Evolutionary conservation across 495 filamentous ascomycete genomes (phyloP).

Genomic region (Penicillium arizonense): DNA sequence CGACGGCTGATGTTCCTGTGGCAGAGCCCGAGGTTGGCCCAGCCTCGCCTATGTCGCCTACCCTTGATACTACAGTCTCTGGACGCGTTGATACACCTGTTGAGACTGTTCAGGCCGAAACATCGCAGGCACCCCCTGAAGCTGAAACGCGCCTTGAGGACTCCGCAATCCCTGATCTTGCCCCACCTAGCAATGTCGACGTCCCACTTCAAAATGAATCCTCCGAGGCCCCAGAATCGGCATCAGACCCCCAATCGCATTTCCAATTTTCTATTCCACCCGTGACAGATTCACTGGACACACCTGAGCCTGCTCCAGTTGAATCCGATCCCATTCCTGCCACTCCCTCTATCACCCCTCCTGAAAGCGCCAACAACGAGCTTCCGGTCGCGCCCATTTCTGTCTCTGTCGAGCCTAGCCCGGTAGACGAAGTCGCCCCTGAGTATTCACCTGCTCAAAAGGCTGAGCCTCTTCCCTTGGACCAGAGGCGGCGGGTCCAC

Average conservation of each 20-base stretch:
- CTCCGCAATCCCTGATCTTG: slow-evolving; percentile 25
- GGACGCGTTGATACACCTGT: slow-evolving; percentile 6
- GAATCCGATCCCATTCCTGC: slow-evolving; percentile 17
- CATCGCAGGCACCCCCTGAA: slow-evolving; percentile 20
- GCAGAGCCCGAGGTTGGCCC: slow-evolving; percentile 17
- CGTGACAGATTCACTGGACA: slow-evolving; percentile 11
- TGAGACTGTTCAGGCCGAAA: slow-evolving; percentile 17
- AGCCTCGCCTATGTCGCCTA: slow-evolving; percentile 18
- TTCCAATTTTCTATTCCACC: slow-evolving; percentile 10
- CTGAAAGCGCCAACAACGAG: slow-evolving; percentile 16
- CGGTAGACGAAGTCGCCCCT: slow-evolving; percentile 16
- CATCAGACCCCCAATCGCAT: slow-evolving; percentile 13
- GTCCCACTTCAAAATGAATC: slow-evolving; percentile 34
- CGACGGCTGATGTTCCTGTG: slow-evolving; percentile 17
- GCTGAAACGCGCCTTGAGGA: slow-evolving; percentile 28
- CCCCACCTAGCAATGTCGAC: slow-evolving; percentile 32
- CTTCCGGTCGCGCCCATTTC: slow-evolving; percentile 15
- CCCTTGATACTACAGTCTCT: slow-evolving; percentile 11
- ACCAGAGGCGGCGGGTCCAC: slow-evolving; percentile 46
- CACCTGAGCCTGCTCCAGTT: slow-evolving; percentile 7
- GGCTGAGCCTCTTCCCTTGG: slow-evolving; percentile 20
- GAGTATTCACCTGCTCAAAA: slow-evolving; percentile 20
- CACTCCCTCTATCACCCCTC: slow-evolving; percentile 19
- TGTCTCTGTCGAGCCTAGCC: slow-evolving; percentile 16
- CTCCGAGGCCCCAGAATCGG: slow-evolving; percentile 25